Conservation (phyloP, 2,329 filamentous ascomycete genomes). For the Graphiopsis chlorocephala region DNA sequence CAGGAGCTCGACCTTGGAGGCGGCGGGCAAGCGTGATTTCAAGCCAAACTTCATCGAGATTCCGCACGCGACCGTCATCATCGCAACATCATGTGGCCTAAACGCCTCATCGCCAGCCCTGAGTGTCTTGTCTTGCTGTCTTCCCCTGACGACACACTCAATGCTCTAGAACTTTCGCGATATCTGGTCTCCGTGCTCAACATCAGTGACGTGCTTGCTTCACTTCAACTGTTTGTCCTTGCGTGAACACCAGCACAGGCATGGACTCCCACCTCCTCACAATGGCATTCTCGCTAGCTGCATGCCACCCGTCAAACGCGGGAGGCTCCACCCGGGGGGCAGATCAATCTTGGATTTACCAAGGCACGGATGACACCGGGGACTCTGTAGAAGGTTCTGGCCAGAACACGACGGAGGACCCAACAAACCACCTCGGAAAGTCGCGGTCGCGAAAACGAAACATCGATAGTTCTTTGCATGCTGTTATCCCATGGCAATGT, state of each 20-base stretch:
- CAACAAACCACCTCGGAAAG: neutral
- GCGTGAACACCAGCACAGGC: neutral
- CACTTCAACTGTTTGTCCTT: neutral
- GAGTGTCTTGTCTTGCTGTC: neutral
- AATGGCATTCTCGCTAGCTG: conserved; percentile 1
- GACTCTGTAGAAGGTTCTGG: neutral
- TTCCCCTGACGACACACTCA: neutral
- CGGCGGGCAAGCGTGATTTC: conserved; percentile 11
- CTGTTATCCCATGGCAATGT: neutral
- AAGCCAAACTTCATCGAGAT: conserved; percentile 10
- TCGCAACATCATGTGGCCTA: conserved; percentile 10
- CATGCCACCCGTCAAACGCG: neutral
- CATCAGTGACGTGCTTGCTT: neutral
- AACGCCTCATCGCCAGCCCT: neutral
- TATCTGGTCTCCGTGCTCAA: neutral
- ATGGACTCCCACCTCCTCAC: neutral
- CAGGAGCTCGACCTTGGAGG: conserved; percentile 8
- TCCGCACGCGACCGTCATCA: conserved; percentile 9
- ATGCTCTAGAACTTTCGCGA: neutral
- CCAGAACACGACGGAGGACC: neutral
- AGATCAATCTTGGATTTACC: neutral
- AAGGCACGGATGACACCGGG: neutral
- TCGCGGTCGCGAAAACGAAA: neutral
- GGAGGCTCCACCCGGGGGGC: conserved; percentile 8
- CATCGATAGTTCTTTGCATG: neutral